Base-by-base conservation (phyloP, 2,329 filamentous ascomycete species). In the Davidsoniella virescens region DNA sequence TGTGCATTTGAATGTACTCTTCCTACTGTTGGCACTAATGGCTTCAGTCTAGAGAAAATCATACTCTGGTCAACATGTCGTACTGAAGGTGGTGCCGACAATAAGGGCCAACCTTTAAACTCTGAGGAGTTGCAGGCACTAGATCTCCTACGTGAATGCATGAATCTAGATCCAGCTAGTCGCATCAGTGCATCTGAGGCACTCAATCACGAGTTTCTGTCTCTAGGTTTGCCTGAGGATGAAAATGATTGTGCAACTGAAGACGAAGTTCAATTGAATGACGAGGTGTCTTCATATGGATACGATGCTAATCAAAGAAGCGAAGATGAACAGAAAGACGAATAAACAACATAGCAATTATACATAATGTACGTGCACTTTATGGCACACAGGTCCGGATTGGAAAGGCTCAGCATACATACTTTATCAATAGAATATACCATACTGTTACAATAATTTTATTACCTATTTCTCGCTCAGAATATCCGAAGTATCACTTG, bases 41-140 rank as follows among this genome's bases (percentile, higher is more conserved):
- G 92, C 0, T 94, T 94, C 63, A 80, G 77, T 4, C 79, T 94
- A 58, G 87, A 94, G 65, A 92, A 94, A 67, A 92, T 98, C 57
- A 82, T 98, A 55, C 71, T 94, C 45, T 98, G 92, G 92, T 92
- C 87, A 60, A 94, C 87, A 23, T 85, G 84, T 54, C 78, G 87
- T 18, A 80, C 77, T 51, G 74, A 78, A 18, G 73, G 74, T 54
- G 72, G 73, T 49, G 71, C 67, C 47, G 70, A 67, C 45, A 73
- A 65, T 7, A 64, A 67, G 48, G 66, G 69, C 4, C 70, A 70
- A 49, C 66, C 69, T 1, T 63, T 92, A 38, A 73, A 70, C 0
- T 65, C 70, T 0, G 82, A 87, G 20, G 86, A 92, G 66, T 77
- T 75, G 58, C 68, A 83, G 53, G 85, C 85, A 0, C 71, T 90